A percentile compares a stretch with the other conserved stretches of the same genome.
These are phyloP conservation scores for Cinnamomum chago DNA, from an alignment of 164 flowering plant species.

Conservation along the genomic window DNA sequence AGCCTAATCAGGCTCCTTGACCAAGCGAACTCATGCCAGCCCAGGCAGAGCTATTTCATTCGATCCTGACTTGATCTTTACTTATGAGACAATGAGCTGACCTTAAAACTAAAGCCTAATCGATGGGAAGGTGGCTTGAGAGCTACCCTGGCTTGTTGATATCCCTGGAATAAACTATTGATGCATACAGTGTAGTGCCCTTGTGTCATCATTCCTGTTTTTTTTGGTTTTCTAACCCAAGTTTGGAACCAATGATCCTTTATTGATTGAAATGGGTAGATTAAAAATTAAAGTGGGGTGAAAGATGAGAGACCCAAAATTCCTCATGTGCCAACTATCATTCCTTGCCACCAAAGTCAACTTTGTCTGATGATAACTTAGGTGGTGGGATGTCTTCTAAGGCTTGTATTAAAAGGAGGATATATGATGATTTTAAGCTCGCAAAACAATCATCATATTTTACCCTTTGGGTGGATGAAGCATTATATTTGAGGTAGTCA, in stretches of 20 bases:
- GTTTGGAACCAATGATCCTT: neutral
- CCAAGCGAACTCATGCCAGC: too few relatives aligned
- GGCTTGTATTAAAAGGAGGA: neutral
- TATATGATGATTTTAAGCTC: constrained; percentile 1
- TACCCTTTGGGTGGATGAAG: neutral
- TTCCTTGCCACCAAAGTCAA: constrained; percentile 6
- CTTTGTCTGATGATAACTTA: constrained; percentile 1
- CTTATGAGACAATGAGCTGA: too few relatives aligned
- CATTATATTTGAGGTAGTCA: neutral
- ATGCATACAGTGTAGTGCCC: too few relatives aligned
- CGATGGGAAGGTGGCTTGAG: too few relatives aligned
- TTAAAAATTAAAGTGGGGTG: neutral
- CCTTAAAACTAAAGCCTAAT: too few relatives aligned
- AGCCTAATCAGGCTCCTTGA: too few relatives aligned
- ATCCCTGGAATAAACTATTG: too few relatives aligned
- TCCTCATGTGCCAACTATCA: constrained; percentile 6
- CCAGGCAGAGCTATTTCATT: too few relatives aligned
- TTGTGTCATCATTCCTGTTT: too few relatives aligned
- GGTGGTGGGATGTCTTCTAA: constrained; percentile 10
- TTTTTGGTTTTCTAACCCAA: too few relatives aligned
- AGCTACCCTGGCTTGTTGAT: too few relatives aligned
- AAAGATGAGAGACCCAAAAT: neutral
- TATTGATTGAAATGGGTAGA: neutral
- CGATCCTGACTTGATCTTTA: too few relatives aligned
- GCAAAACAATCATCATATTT: constrained; percentile 4